These are phyloP conservation scores for Agaricus blazei DNA, from an alignment of 768 basidiomycete species.

Conservation along the genomic window DNA sequence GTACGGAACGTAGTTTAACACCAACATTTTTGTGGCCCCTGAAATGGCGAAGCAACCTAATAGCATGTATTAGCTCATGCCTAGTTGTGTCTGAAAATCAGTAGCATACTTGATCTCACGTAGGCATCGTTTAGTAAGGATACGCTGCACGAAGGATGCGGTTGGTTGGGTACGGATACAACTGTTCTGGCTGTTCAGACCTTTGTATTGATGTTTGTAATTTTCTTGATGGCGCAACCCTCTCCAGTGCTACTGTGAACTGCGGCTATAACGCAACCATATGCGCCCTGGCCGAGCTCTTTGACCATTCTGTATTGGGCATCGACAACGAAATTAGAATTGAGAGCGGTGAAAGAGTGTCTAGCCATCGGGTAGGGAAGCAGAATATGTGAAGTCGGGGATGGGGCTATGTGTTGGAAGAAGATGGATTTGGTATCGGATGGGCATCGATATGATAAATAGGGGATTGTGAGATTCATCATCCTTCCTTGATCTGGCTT, in stretches of 20 bases:
- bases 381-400: neutral
- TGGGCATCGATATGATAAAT: slow-evolving; percentile 12
- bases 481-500: neutral
- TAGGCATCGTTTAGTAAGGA: slow-evolving; percentile 94
- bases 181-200: slow-evolving; percentile 26
- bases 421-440: slow-evolving; percentile 5
- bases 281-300: slow-evolving; percentile 94
- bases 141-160: slow-evolving; percentile 48
- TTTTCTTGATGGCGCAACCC: slow-evolving; percentile 94
- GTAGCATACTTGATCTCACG: slow-evolving; percentile 79
- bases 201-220: slow-evolving; percentile 91
- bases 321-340: slow-evolving; percentile 85
- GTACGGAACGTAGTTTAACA: slow-evolving; percentile 11
- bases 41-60: slow-evolving; percentile 91
- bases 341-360: slow-evolving; percentile 77
- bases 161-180: slow-evolving; percentile 6
- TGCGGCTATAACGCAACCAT: slow-evolving; percentile 88
- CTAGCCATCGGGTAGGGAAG: slow-evolving; percentile 47
- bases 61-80: slow-evolving; percentile 13
- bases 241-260: slow-evolving; percentile 80
- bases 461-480: slow-evolving; percentile 9
- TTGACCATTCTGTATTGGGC: slow-evolving; percentile 91
- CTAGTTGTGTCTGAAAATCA: slow-evolving; percentile 5
- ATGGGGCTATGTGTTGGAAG: slow-evolving; percentile 3
- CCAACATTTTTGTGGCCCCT: slow-evolving; percentile 97